Percentiles rank a stretch among this genome's conserved stretches.
Conservation (phyloP, 257 asterid genomes). For the Solanum arcanum region DNA sequence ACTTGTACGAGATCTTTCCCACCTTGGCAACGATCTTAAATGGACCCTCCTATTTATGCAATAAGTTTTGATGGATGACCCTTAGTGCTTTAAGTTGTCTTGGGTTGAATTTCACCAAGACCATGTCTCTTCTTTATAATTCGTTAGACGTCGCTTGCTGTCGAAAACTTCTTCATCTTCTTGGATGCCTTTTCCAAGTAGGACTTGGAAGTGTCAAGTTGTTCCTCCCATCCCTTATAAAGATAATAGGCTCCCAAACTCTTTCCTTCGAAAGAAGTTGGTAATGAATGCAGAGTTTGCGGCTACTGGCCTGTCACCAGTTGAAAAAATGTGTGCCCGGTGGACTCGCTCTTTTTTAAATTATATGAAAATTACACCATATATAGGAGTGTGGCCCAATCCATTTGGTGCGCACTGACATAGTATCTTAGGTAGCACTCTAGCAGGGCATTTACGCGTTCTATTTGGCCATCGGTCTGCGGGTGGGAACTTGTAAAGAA, state of each 20-base stretch:
- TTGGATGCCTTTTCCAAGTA: background rate
- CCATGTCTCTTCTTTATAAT: background rate
- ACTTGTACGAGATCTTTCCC: background rate
- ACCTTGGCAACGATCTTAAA: background rate
- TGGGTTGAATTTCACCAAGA: background rate
- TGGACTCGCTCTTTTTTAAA: background rate
- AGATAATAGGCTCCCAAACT: background rate
- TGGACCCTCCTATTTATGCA: fast-evolving
- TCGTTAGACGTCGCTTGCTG: background rate
- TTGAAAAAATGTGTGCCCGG: fast-evolving
- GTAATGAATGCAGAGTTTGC: background rate
- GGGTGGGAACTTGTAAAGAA: background rate
- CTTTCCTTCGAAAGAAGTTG: background rate
- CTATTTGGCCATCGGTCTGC: background rate
- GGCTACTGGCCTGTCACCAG: background rate
- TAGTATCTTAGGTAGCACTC: background rate
- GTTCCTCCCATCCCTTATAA: no score
- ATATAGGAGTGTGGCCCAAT: background rate
- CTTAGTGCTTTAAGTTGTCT: background rate
- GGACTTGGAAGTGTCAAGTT: background rate
- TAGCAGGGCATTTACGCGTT: no score
- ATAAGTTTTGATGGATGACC: background rate
- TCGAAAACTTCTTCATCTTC: fast-evolving
- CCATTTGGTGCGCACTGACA: background rate
- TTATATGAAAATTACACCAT: background rate